phyloP scores from a whole-genome alignment of 1,284 basidiomycete genomes.

The Sanghuangporus baumii region DNA sequence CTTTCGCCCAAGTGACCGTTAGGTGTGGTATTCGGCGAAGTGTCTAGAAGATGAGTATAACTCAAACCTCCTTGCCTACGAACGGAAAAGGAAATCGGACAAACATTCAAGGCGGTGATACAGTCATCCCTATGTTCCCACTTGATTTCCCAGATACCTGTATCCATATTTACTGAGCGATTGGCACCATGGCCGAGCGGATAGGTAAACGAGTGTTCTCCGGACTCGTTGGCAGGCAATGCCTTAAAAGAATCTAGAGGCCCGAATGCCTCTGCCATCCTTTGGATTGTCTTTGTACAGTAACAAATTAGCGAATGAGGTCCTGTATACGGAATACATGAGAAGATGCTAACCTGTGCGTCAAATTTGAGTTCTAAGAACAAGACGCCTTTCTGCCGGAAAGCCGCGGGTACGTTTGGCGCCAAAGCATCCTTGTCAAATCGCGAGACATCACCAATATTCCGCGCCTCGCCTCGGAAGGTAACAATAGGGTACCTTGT shows the following conservation, averaged over 20 bases:
- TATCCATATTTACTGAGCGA: conserved; percentile 51
- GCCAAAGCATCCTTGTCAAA: conserved; percentile 3
- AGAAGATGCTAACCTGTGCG: conserved; percentile 39
- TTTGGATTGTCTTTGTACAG: conserved; percentile 37
- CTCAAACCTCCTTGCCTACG: conserved; percentile 8
- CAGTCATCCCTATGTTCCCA: conserved; percentile 72
- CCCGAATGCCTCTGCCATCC: conserved; percentile 49
- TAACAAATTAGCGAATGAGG: neutral
- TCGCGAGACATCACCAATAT: conserved; percentile 2
- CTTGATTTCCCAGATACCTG: conserved; percentile 65
- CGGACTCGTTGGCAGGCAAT: conserved; percentile 9
- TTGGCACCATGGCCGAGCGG: conserved; percentile 49
- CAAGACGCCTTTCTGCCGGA: conserved; percentile 35
- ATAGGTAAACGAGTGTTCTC: conserved; percentile 22
- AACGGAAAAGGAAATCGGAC: conserved; percentile 19
- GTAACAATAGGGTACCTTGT: conserved; percentile 46
- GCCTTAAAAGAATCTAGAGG: conserved; percentile 42
- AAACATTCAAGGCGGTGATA: conserved; percentile 61
- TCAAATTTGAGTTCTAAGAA: conserved; percentile 54
- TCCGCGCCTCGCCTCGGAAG: conserved; percentile 50
- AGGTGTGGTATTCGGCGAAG: conserved; percentile 63
- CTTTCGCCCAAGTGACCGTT: conserved; percentile 75
- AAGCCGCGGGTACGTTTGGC: conserved; percentile 21
- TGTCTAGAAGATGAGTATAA: conserved; percentile 36
- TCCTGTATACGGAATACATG: neutral